phyloP scores from a whole-genome alignment of 2,329 filamentous ascomycete species.

The Curvularia lunata region DNA sequence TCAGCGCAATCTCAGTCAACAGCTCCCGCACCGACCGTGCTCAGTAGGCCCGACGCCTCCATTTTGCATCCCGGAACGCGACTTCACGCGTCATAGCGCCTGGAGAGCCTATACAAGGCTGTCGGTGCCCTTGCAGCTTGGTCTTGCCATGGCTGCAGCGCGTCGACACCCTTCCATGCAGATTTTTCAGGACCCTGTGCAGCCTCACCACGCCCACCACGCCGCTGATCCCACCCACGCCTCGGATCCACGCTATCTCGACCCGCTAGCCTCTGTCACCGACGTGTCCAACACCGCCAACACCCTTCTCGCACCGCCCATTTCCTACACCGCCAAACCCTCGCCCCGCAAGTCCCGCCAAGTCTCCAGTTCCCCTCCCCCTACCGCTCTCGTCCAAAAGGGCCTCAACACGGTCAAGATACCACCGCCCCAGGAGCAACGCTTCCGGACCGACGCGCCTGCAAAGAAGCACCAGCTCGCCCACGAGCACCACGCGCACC shows the following conservation, averaged over 20 bases:
- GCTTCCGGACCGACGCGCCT: conserved; percentile 69
- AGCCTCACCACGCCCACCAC: conserved; percentile 51
- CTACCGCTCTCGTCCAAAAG: conserved; percentile 63
- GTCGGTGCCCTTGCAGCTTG: conserved; percentile 32
- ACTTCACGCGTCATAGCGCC: conserved; percentile 51
- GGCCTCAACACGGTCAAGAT: conserved; percentile 72
- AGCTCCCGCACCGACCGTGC: conserved; percentile 35
- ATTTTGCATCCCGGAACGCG: conserved; percentile 43
- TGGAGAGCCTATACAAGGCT: conserved; percentile 39
- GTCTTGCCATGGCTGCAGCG: conserved; percentile 59
- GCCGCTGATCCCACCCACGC: conserved; percentile 53
- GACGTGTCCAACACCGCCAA: conserved; percentile 63
- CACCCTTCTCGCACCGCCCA: conserved; percentile 69
- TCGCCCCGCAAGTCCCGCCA: conserved; percentile 73
- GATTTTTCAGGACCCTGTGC: conserved; percentile 63
- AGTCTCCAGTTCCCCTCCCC: conserved; percentile 65
- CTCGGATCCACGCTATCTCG: conserved; percentile 61
- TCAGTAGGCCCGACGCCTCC: conserved; percentile 28
- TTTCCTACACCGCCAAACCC: conserved; percentile 58
- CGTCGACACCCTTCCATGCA: conserved; percentile 62
- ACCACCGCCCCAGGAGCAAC: conserved; percentile 65
- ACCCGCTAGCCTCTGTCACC: conserved; percentile 51
- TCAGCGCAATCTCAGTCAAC: conserved; percentile 45
- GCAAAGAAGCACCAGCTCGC: conserved; percentile 66
- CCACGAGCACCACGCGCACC: conserved; percentile 50